Evolutionary conservation across 164 flowering plant species (phyloP).

Genomic region (Malania oleifera): DNA sequence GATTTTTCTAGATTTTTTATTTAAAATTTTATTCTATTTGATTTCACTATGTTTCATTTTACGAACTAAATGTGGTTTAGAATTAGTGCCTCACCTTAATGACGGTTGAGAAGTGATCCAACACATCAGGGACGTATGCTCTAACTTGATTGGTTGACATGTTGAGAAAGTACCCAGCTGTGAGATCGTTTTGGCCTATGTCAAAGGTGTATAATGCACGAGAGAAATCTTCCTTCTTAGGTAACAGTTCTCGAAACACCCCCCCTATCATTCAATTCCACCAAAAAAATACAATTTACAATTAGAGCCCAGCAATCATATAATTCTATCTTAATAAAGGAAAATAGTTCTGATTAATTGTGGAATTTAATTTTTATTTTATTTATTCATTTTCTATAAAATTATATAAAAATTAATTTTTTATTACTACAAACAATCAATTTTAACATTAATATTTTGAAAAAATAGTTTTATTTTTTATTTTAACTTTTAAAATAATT

Average conservation of each 20-base stretch:
- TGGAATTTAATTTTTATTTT: too few relatives aligned
- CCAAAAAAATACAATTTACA: not conserved
- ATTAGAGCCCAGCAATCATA: too few relatives aligned
- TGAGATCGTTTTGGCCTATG: slow-evolving; percentile 56
- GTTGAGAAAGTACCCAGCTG: slow-evolving; percentile 32
- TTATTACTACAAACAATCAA: too few relatives aligned
- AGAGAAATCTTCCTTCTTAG: slow-evolving; percentile 31
- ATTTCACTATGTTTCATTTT: not conserved
- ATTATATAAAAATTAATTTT: too few relatives aligned
- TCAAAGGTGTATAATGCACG: slow-evolving; percentile 49
- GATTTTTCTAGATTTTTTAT: too few relatives aligned
- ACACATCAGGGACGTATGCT: slow-evolving; percentile 38
- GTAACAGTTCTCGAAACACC: slow-evolving; percentile 30
- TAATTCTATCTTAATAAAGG: not conserved
- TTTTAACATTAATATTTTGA: too few relatives aligned
- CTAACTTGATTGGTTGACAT: slow-evolving; percentile 35
- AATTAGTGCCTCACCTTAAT: slow-evolving; percentile 48
- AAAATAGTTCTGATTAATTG: too few relatives aligned
- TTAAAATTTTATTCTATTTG: too few relatives aligned
- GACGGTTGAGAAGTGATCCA: slow-evolving; percentile 25
- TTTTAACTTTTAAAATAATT: too few relatives aligned
- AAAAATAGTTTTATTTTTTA: too few relatives aligned
- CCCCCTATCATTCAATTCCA: slow-evolving; percentile 26
- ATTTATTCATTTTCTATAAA: too few relatives aligned
- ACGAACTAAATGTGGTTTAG: too few relatives aligned